phyloP scores from a whole-genome alignment of 371 early-diverging fungal species.

The Haplosporangium sp. region DNA sequence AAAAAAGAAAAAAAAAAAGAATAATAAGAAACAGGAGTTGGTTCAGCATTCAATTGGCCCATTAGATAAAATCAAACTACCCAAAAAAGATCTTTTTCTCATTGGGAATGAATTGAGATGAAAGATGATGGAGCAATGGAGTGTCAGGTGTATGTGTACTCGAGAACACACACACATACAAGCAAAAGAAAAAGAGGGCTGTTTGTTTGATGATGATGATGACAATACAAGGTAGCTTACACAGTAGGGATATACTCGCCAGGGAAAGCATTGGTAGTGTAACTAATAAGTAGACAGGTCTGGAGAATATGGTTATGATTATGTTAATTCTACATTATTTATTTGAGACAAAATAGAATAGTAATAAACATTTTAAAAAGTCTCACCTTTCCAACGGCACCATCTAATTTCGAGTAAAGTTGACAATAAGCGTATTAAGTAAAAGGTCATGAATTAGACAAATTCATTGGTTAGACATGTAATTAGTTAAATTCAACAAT shows the following conservation, averaged over 20 bases:
- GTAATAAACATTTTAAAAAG: background rate
- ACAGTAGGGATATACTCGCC: conserved; percentile 98
- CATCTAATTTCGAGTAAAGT: conserved; percentile 19
- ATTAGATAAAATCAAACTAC: background rate
- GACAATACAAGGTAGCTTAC: conserved; percentile 66
- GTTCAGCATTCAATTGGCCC: background rate
- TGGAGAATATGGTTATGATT: conserved; percentile 58
- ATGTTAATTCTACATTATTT: background rate
- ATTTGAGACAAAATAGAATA: background rate
- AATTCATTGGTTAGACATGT: background rate
- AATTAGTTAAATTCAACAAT: background rate
- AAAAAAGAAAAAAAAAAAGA: background rate
- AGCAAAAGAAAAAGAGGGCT: background rate
- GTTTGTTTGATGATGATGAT: background rate
- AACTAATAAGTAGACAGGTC: conserved; percentile 95
- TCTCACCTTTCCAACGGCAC: conserved; percentile 56
- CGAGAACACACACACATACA: background rate
- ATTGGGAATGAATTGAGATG: background rate
- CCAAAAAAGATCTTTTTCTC: background rate
- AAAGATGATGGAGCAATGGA: background rate
- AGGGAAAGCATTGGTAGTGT: conserved; percentile 98
- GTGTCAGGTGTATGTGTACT: background rate
- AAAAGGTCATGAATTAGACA: background rate
- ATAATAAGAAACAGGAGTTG: background rate
- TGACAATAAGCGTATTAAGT: background rate